Evolutionary conservation across 2,329 filamentous ascomycete species (phyloP), one percentile per base, ranked within the genome.

Genomic region (Calonectria fujianensis): DNA sequence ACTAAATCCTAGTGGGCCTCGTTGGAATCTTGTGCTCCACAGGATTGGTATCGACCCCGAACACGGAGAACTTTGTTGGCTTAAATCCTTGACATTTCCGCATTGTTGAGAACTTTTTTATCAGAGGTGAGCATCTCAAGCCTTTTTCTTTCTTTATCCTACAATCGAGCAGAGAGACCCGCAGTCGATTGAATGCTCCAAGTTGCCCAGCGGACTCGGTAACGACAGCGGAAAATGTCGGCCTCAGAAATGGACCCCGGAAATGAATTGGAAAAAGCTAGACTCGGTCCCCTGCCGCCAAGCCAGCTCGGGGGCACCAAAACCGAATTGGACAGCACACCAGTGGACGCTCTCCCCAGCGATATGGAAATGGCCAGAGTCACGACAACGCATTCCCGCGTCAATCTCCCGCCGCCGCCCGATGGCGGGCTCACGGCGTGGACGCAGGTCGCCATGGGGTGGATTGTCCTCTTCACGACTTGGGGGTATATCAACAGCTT

Each of bases 401-500:
- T 35, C 54, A 59, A 41, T 29, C 61, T 73, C 6, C 74, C 70
- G 27, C 74, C 76, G 9, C 81, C 82, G 4, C 82, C 82, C 1
- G 81, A 83, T 20, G 81, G 80, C 2, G 82, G 82, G 31, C 41
- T 80, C 20, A 64, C 65, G 18, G 83, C 82, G 18, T 87, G 85
- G 85, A 81, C 81, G 0, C 85, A 86, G 75, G 85, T 86, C 2
- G 79, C 80, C 9, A 82, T 84, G 80, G 86, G 83, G 9, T 87
- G 84, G 82, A 82, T 87, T 9, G 82, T 86, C 65, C 84, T 87
- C 20, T 85, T 87, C 45, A 82, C 84, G 5, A 86, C 85, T 3
- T 87, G 86, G 83, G 87, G 87, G 54, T 87, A 87, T 78, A 83
- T 87, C 20, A 88, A 88, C 70, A 85, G 85, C 0, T 89, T 88